These are phyloP conservation scores for Botrytis galanthina DNA, from an alignment of 2,329 filamentous ascomycete genomes.

Conservation along the genomic window DNA sequence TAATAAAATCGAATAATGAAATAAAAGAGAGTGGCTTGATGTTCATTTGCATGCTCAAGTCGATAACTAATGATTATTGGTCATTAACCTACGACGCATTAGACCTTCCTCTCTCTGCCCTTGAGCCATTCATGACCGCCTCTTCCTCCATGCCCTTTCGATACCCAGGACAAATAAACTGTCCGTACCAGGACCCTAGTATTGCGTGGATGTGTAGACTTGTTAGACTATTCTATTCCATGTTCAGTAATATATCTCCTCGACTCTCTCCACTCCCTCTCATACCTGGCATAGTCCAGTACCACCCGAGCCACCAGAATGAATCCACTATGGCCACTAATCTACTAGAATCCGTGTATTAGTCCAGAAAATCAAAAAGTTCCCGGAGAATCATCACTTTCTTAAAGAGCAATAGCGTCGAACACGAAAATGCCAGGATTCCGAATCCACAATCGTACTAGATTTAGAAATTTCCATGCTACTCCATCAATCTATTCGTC, in stretches of 20 bases:
- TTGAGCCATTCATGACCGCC: slow-evolving; percentile 12
- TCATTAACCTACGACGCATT: not conserved
- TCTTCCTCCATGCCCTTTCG: slow-evolving; percentile 2
- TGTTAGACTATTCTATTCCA: not conserved
- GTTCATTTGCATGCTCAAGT: not conserved
- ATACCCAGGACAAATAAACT: not conserved
- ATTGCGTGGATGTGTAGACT: slow-evolving; percentile 1
- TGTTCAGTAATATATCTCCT: slow-evolving; percentile 9
- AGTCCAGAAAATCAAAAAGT: slow-evolving; percentile 13
- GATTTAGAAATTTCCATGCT: slow-evolving; percentile 27
- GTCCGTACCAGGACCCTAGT: slow-evolving; percentile 6
- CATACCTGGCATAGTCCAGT: slow-evolving; percentile 8
- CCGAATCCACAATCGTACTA: slow-evolving; percentile 15
- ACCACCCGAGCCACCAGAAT: slow-evolving; percentile 3
- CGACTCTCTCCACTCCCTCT: slow-evolving; percentile 1
- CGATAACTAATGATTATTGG: slow-evolving; percentile 1
- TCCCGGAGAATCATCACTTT: slow-evolving; percentile 15
- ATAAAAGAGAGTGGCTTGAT: slow-evolving; percentile 1
- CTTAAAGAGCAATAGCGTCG: slow-evolving; percentile 21
- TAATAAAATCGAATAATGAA: not conserved
- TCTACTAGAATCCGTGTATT: slow-evolving; percentile 1
- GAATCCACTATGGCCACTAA: slow-evolving; percentile 12
- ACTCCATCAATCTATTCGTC: slow-evolving; percentile 16
- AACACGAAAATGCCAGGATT: slow-evolving; percentile 21
- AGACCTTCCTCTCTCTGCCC: not conserved